Conservation (phyloP, 257 asterid genomes). For the Penstemon davidsonii region DNA sequence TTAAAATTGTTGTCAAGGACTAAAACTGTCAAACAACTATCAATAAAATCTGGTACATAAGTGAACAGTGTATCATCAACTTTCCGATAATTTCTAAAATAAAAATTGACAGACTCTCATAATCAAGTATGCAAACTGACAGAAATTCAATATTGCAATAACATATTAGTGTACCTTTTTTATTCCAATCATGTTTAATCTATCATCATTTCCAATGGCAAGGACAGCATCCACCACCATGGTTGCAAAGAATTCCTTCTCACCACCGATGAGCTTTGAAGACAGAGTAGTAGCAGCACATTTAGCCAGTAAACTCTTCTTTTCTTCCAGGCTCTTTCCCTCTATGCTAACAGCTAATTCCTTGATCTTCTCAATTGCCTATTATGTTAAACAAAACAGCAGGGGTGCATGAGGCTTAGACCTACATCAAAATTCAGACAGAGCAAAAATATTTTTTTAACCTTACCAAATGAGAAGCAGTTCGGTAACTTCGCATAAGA, state of each 20-base stretch:
- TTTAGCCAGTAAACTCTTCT: conserved; percentile 81
- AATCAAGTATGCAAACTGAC: conserved; percentile 14
- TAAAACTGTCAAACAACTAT: not conserved
- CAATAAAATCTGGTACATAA: not conserved
- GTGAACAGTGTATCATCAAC: no score
- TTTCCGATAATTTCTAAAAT: not conserved
- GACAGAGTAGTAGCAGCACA: conserved; percentile 98
- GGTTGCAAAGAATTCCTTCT: conserved; percentile 90
- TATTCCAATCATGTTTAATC: conserved; percentile 94
- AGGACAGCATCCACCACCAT: conserved; percentile 98
- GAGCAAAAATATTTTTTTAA: conserved; percentile 2
- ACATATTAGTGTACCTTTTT: conserved; percentile 61
- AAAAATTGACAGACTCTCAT: conserved; percentile 10
- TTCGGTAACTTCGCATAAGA: conserved; percentile 83
- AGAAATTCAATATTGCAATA: not conserved
- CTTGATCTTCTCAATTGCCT: conserved; percentile 82
- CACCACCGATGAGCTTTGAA: conserved; percentile 98
- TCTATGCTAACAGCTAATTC: conserved; percentile 83
- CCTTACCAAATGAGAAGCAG: conserved; percentile 76
- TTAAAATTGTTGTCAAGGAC: no score
- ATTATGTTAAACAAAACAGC: conserved; percentile 10
- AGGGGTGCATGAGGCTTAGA: conserved; percentile 18
- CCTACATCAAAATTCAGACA: conserved; percentile 21
- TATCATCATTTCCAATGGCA: conserved; percentile 84
- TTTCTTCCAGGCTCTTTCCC: conserved; percentile 92